Evolutionary conservation across 768 basidiomycete species (phyloP).

Genomic region (Cystofilobasidium macerans): DNA sequence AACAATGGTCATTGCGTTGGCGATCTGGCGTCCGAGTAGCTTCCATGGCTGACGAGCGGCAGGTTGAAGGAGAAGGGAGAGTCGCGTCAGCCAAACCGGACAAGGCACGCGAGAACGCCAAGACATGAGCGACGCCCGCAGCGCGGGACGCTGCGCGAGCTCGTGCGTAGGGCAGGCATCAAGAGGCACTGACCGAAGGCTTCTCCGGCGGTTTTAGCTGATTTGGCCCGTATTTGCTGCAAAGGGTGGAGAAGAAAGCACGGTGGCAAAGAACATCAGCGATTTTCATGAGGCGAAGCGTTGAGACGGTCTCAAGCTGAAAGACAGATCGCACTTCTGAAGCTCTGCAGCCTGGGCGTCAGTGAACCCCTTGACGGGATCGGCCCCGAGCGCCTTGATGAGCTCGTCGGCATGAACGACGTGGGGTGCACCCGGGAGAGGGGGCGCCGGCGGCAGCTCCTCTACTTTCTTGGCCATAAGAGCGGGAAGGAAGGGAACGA

Average conservation of each 20-base stretch:
- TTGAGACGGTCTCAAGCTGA: too few species aligned
- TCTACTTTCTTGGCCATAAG: not conserved
- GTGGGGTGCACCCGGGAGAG: slow-evolving; percentile 28
- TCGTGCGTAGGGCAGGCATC: not conserved
- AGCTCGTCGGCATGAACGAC: slow-evolving; percentile 33
- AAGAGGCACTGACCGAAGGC: slow-evolving; percentile 25
- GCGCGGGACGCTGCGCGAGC: slow-evolving; percentile 3
- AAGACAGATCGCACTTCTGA: slow-evolving; percentile 14
- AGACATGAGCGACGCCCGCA: too few species aligned
- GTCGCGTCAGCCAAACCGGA: too few species aligned
- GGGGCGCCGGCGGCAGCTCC: slow-evolving; percentile 10
- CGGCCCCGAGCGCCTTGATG: slow-evolving; percentile 31
- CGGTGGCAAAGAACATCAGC: not conserved
- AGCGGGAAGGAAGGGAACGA: not conserved
- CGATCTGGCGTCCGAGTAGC: slow-evolving; percentile 32
- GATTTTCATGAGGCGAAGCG: too few species aligned
- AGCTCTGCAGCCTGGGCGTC: slow-evolving; percentile 31
- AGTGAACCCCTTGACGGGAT: slow-evolving; percentile 33
- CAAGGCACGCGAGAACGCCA: too few species aligned
- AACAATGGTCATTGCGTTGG: slow-evolving; percentile 42
- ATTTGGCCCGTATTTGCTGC: slow-evolving; percentile 34
- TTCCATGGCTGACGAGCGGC: slow-evolving; percentile 30
- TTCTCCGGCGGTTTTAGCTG: slow-evolving; percentile 35
- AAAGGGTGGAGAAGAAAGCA: not conserved
- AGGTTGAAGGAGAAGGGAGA: slow-evolving; percentile 17